A percentile compares a stretch with the other conserved stretches of the same genome.
These are phyloP conservation scores for Brassica hybrid DNA, from an alignment of 441 rosid species.

Conservation along the genomic window DNA sequence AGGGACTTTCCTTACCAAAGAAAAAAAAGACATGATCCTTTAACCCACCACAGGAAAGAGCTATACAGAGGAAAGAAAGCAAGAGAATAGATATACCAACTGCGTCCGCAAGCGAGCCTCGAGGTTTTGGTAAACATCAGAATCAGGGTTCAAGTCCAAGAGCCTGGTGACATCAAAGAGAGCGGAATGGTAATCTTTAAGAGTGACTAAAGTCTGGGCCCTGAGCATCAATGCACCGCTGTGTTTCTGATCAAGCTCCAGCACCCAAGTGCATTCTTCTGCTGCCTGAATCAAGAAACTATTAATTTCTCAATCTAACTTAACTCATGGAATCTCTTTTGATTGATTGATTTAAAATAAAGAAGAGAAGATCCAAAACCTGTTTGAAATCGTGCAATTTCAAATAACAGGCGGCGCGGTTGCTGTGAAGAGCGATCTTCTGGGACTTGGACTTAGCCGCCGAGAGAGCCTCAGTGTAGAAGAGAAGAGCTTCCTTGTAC, in stretches of 20 bases:
- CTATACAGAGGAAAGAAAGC: neutral
- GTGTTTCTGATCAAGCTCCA: slow-evolving; percentile 87
- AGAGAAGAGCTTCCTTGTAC: slow-evolving; percentile 69
- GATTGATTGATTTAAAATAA: neutral
- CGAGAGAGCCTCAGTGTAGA: slow-evolving; percentile 79
- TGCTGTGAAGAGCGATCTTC: slow-evolving; percentile 90
- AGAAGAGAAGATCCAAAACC: slow-evolving; percentile 42
- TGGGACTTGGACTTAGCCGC: slow-evolving; percentile 73
- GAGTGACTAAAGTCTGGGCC: slow-evolving; percentile 85
- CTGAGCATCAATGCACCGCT: slow-evolving; percentile 92
- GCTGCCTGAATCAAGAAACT: slow-evolving; percentile 61
- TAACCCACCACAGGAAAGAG: slow-evolving; percentile 29
- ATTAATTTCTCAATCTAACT: neutral
- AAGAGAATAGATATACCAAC: slow-evolving; percentile 56
- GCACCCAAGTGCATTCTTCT: slow-evolving; percentile 89
- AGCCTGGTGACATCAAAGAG: slow-evolving; percentile 88
- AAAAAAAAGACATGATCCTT: slow-evolving; percentile 45
- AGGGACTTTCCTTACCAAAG: slow-evolving; percentile 86
- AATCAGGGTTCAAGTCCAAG: slow-evolving; percentile 77
- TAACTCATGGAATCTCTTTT: neutral
- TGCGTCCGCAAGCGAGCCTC: slow-evolving; percentile 87
- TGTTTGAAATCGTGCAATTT: slow-evolving; percentile 78
- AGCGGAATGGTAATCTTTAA: slow-evolving; percentile 82
- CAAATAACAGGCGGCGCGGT: slow-evolving; percentile 89
- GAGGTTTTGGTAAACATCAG: slow-evolving; percentile 81